Conservation (phyloP, 192 early-diverging fungal genomes). For the Cetraspora pellucida region DNA sequence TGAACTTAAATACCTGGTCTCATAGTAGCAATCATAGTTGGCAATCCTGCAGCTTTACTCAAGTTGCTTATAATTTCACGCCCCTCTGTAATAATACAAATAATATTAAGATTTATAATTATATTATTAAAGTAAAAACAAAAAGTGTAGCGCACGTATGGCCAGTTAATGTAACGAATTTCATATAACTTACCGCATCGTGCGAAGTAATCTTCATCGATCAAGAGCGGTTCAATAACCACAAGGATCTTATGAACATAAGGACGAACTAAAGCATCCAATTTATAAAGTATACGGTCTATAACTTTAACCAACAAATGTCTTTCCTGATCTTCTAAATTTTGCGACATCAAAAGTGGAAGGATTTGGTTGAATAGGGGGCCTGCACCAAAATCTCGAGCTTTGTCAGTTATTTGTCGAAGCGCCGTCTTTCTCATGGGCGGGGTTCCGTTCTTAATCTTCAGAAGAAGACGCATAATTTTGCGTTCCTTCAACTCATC, state of each 20-base stretch:
- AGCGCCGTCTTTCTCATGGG: conserved; percentile 91
- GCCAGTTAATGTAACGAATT: neutral
- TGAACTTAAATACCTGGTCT: conserved; percentile 57
- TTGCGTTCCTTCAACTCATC: conserved; percentile 94
- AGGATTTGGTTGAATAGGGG: conserved; percentile 96
- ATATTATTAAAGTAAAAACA: neutral
- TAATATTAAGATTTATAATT: neutral
- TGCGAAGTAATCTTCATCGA: conserved; percentile 97
- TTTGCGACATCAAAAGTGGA: conserved; percentile 94
- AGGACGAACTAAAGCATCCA: conserved; percentile 95
- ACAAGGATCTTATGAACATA: conserved; percentile 99
- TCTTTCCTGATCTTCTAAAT: conserved; percentile 97
- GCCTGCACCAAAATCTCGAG: conserved; percentile 90
- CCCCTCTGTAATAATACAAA: conserved; percentile 68
- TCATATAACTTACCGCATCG: conserved; percentile 45
- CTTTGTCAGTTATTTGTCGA: conserved; percentile 95
- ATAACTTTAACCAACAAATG: conserved; percentile 98
- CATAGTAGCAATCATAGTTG: conserved; percentile 99
- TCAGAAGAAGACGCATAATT: conserved; percentile 92
- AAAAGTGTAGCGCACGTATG: neutral
- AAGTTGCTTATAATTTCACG: conserved; percentile 98
- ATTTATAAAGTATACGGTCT: conserved; percentile 92
- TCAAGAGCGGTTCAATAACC: conserved; percentile 95
- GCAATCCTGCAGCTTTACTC: conserved; percentile 94
- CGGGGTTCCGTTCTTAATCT: conserved; percentile 98